Conservation (phyloP, 176 grass and related monocot species). For the Ensete glaucum region DNA sequence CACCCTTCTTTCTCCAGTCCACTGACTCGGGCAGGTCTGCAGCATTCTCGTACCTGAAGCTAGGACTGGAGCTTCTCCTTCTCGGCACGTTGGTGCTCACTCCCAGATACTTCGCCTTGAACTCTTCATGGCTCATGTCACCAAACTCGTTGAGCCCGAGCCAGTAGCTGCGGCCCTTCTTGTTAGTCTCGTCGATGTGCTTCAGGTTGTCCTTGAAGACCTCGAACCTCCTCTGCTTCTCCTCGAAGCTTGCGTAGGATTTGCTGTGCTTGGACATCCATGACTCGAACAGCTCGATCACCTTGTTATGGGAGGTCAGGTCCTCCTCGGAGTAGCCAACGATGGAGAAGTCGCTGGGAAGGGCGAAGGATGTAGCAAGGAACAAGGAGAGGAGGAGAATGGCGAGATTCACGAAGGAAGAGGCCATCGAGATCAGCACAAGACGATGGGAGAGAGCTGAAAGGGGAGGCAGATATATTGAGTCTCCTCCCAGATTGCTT, state of each 20-base stretch:
- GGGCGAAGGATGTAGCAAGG: constrained; percentile 13
- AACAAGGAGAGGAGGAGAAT: not conserved
- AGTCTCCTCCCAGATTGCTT: too few species aligned
- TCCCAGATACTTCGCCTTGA: constrained; percentile 49
- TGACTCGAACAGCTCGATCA: constrained; percentile 30
- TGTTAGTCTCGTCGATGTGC: constrained; percentile 62
- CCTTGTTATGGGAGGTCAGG: constrained; percentile 15
- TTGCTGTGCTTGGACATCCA: constrained; percentile 53
- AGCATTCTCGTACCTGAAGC: constrained; percentile 31
- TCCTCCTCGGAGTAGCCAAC: constrained; percentile 51
- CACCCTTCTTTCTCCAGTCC: constrained; percentile 79
- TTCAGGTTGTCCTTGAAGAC: constrained; percentile 61
- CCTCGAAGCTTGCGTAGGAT: constrained; percentile 36
- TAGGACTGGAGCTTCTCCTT: constrained; percentile 4
- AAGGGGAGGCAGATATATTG: too few species aligned
- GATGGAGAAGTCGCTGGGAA: constrained; percentile 30
- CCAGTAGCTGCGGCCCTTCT: constrained; percentile 54
- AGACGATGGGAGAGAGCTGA: too few species aligned
- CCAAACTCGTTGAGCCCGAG: constrained; percentile 65
- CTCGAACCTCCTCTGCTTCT: constrained; percentile 47
- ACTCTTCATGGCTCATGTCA: constrained; percentile 64
- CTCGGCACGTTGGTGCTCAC: constrained; percentile 13
- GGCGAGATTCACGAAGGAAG: too few species aligned
- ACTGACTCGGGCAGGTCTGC: constrained; percentile 38
- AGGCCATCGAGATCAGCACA: too few species aligned